Percentiles rank a stretch among this genome's conserved stretches.
These are phyloP conservation scores for Parmelia sp. DNA, from an alignment of 495 filamentous ascomycete species.

Conservation along the genomic window DNA sequence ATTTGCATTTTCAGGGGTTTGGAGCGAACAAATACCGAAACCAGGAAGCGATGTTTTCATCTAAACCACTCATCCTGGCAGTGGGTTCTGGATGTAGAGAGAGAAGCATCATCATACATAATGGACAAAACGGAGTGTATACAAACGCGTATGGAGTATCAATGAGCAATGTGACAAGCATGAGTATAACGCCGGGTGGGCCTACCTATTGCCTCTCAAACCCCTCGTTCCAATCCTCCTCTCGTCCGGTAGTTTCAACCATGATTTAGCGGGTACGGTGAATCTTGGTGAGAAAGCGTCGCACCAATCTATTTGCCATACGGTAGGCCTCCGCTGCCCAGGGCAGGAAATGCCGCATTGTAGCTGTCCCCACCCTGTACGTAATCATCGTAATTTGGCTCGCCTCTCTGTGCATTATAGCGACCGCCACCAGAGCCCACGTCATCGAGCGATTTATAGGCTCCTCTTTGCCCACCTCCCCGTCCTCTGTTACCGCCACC, in stretches of 20 bases:
- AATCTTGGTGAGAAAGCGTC: neutral
- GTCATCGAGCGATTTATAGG: constrained; percentile 45
- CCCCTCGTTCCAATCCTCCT: neutral
- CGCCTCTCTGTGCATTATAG: constrained; percentile 24
- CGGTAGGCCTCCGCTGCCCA: constrained; percentile 30
- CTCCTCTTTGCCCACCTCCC: constrained; percentile 18
- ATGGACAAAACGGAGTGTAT: neutral
- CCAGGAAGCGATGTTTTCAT: neutral
- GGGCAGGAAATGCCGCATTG: constrained; percentile 20
- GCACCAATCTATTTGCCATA: constrained; percentile 20
- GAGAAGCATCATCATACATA: neutral
- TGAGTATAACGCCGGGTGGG: neutral
- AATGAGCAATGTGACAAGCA: neutral
- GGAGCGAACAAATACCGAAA: constrained; percentile 1
- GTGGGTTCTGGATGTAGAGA: neutral
- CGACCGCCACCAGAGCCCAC: constrained; percentile 26
- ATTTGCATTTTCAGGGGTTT: constrained; percentile 22
- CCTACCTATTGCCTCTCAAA: neutral
- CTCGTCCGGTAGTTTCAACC: neutral
- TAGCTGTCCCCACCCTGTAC: constrained; percentile 27
- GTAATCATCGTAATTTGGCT: constrained; percentile 30
- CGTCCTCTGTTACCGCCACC: constrained; percentile 32
- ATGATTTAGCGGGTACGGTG: neutral
- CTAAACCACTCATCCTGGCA: neutral
- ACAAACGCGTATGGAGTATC: neutral